Base-by-base conservation (phyloP, 2,329 filamentous ascomycete genomes). In the Dryadomyces quercivorus region DNA sequence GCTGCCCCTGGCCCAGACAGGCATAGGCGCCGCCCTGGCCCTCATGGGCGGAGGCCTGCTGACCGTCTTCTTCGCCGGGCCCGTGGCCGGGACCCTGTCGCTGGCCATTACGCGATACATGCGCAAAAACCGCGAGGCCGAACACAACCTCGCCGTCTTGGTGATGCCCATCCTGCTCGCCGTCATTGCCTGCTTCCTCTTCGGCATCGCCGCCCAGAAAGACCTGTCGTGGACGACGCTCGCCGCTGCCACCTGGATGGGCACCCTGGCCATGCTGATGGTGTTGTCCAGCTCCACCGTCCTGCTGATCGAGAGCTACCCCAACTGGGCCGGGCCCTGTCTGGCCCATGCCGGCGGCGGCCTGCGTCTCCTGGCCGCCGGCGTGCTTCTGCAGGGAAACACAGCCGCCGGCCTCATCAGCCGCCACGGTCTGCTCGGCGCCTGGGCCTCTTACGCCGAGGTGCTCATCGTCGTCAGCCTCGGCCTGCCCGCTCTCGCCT, bases 241-340 rank as follows among this genome's bases (percentile, higher is more conserved):
- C 31, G 56, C 67, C 4, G 47, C 60, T 1, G 63, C 63, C 3
- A 55, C 60, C 1, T 62, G 63, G 51, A 51, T 69, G n/a, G 59
- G 66, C 38, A 55, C 63, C 2, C 65, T 65, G n/a, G 64, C 59
- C 3, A 62, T 62, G 53, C 55, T 67, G 7, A 61, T 62, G 16
- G 58, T 59, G 7, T 61, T 63, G 56, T 61, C 64, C 3, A 62
- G 62, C 26, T 56, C 63, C 50, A 65, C 63, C 57, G 66, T 67
- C 9, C 66, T 62, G 46, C 58, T 67, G 2, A 59, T 69, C 5
- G 66, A 69, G 59, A 67, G 63, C 48, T 67, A 65, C 48, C 67
- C 67, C 1, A 58, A 59, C 55, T 66, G 59, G 61, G 62, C 64
- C 2, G 66, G 66, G 2, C 63, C 66, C 3, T 64, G 66, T 3